Base-by-base conservation (phyloP, 352 stramenopile genomes). In the Phytopythium sindhum region DNA sequence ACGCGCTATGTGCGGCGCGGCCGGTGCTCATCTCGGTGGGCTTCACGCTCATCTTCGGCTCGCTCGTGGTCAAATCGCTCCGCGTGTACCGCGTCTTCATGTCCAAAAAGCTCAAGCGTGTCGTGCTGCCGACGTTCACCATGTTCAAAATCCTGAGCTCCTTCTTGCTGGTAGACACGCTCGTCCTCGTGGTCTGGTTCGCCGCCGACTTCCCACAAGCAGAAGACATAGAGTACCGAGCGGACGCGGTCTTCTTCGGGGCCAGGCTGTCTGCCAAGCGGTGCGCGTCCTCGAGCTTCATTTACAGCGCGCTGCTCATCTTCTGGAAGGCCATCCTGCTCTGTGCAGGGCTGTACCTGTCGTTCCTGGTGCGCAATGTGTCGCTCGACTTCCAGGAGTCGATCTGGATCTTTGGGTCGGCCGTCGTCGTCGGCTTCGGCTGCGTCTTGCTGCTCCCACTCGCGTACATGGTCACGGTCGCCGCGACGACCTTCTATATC, bases 261-360 rank as follows among this genome's bases (percentile, higher is more conserved):
- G 19, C 14, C 3, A 39, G 65, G 61, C 29, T 56, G 21, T 11
- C 19, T 8, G 42, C 42, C 42, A 50, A 57, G 28, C 52, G 11
- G 15, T 66, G 66, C 44, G 15, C 24, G 52, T 68, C 59, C 17
- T 69, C 52, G 9, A 57, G 52, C 21, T 70, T 77, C 41, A 73
- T 80, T 42, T 82, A 80, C 57, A 68, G 59, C 12, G 64, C 61
- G 23, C 26, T 78, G 23, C 24, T 75, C n/a, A 75, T 81, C 17
- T 81, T 81, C 52, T 81, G 68, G 68, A 80, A 81, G 44, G 52
- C 68, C 5, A 68, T 78, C 24, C 31, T 78, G 42, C 42, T 73
- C 0, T 63, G 62, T 12, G 21, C 61, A 26, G 65, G 61, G 14
- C 39, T 72, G 14, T 77, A 68, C 44, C 21, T 74, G 19, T 66